Percentiles rank a stretch among this genome's conserved stretches.
These are phyloP conservation scores for Aspergillus persii DNA, from an alignment of 2,329 filamentous ascomycete species.

Conservation along the genomic window DNA sequence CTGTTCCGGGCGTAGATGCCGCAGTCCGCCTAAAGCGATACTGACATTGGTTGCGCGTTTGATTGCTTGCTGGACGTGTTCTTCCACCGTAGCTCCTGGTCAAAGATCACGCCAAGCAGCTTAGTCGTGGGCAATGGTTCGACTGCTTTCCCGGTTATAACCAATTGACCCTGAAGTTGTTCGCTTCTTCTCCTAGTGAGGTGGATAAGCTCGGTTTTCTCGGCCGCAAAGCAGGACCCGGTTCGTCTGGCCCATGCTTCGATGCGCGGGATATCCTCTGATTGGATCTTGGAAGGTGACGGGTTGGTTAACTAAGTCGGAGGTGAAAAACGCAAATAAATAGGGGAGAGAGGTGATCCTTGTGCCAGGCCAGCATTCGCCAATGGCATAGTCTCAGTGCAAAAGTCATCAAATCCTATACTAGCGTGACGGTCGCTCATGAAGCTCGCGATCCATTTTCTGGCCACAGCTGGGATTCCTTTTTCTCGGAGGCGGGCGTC, in stretches of 20 bases:
- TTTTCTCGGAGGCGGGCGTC: conserved; percentile 1
- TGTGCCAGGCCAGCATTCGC: conserved; percentile 18
- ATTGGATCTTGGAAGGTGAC: conserved; percentile 20
- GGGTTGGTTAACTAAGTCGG: conserved; percentile 32
- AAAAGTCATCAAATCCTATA: conserved; percentile 17
- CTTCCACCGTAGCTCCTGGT: conserved; percentile 22
- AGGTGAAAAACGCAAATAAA: conserved; percentile 40
- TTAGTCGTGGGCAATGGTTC: conserved; percentile 19
- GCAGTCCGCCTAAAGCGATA: conserved; percentile 16
- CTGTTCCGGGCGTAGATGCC: conserved; percentile 19
- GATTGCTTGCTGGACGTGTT: conserved; percentile 21
- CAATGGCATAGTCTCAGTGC: conserved; percentile 3
- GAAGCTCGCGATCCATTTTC: conserved; percentile 18
- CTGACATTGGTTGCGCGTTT: conserved; percentile 17
- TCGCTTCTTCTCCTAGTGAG: conserved; percentile 22
- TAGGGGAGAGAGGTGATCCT: conserved; percentile 33
- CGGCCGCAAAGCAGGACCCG: conserved; percentile 27
- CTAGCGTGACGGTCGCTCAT: conserved; percentile 12
- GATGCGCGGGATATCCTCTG: conserved; percentile 30
- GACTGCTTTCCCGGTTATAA: conserved; percentile 14
- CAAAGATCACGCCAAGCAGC: conserved; percentile 26
- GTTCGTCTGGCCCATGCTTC: no score
- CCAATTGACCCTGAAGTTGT: conserved; percentile 12
- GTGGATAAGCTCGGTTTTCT: conserved; percentile 32
- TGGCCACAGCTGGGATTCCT: background rate